Evolutionary conservation across 2,329 filamentous ascomycete genomes (phyloP), one percentile per base, ranked within the genome.

Genomic region (Xylariaceae sp.): DNA sequence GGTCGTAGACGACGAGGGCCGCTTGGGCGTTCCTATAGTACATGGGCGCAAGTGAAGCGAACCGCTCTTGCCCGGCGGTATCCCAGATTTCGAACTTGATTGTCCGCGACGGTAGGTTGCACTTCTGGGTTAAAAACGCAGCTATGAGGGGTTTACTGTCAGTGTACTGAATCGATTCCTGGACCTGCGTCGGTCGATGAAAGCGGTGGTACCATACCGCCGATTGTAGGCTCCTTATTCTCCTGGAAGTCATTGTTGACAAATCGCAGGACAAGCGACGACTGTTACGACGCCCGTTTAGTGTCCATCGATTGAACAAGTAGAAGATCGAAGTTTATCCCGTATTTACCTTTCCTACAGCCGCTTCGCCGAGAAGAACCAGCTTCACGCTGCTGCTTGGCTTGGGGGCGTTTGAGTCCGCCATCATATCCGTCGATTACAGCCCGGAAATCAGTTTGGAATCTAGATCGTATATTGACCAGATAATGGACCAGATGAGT

Each of bases 201-300:
- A n/a, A n/a, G n/a, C n/a, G 35, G 14, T 17, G 66, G 23, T 15
- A 27, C 36, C 75, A 50, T 76, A 94, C 88, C 88, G 74, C 92
- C 92, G 68, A 98, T 98, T 51, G 92, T 98, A 47, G 92, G 92
- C 66, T 98, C 92, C 74, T 97, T 97, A 69, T 97, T 97, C 69
- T 97, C 92, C 72, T 98, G 92, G 60, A 98, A 98, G 68, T 97
- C 90, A 70, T 98, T 92, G 76, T 97, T 97, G 62, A 98, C 92
- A 68, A 98, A 98, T 60, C 92, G 88, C 61, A 98, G 77, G 48
- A 98, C 92, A 43, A 98, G 81, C 31, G 92, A 98, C 34, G 92
- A 97, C 92, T 58, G 44, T 94, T 17, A 58, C 16, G 40, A 36
- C n/a, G 29, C 40, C 23, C 11, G 12, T 9, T 24, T 24, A 24